Evolutionary conservation across 2,329 filamentous ascomycete species (phyloP), one percentile per base, ranked within the genome.

Genomic region (Pseudogymnoascus sp.): DNA sequence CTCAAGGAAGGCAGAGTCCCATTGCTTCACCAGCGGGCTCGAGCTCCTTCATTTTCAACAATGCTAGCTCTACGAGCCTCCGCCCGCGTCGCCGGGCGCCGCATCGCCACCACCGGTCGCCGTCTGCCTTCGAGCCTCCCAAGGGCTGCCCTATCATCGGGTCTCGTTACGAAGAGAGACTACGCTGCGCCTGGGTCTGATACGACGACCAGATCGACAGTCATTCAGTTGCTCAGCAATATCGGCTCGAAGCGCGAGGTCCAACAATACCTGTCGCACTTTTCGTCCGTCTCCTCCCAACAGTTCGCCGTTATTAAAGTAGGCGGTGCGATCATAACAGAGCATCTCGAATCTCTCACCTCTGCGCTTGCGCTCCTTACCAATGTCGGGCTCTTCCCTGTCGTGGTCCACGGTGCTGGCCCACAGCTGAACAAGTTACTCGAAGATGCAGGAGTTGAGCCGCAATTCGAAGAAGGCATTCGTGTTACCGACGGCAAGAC

Each of bases 231-330:
- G 65, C 83, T 97, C 70, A 96, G 91, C 80, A 96, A 93, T 78
- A 96, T 97, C 75, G 93, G 92, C 66, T 96, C 92, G 67, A 96
- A 96, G 83, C 84, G 93, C 66, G 93, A 99, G 80, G 91, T 96
- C 67, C 91, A 97, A 80, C 93, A 97, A 77, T 97, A 97, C 77
- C 87, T 97, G 65, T 95, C 93, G 69, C 92, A 97, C 75, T 99
- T 99, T 82, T 95, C 89, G 70, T 96, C 93, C 35, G 93, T 97
- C 66, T 95, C 92, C 50, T 96, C 92, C 37, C 93, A 97, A 79
- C 92, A 96, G 74, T 99, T 97, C 76, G 93, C 93, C 69, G 93
- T 99, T 59, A 96, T 99, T 78, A 99, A 99, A 81, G 93, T 97
- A 63, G 95, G 93, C 66, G 95, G 93, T 66, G 95, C 93, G 67